Percentiles rank a stretch among this genome's conserved stretches.
Conservation (phyloP, 2,329 filamentous ascomycete species). For the Rhinocladiella similis region DNA sequence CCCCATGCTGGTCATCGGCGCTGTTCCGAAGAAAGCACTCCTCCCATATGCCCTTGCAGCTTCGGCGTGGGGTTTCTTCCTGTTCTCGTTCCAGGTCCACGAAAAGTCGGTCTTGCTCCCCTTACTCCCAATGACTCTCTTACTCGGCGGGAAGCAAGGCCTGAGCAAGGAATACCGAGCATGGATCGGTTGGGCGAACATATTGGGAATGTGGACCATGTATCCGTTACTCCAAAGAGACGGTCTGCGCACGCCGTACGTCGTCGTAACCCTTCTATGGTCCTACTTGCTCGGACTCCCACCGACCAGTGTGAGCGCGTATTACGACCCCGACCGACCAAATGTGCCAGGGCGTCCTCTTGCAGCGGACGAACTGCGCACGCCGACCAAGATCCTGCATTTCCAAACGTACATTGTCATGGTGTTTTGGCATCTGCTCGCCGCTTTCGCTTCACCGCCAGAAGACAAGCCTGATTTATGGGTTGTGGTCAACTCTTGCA, state of each 20-base stretch:
- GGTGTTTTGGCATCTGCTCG: constrained; percentile 76
- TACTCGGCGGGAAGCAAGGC: constrained; percentile 76
- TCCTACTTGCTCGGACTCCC: constrained; percentile 86
- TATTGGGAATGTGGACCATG: constrained; percentile 88
- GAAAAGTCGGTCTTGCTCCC: constrained; percentile 96
- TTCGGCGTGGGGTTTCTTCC: constrained; percentile 93
- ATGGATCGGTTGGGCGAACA: constrained; percentile 96
- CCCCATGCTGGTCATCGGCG: constrained; percentile 75
- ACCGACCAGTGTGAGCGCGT: constrained; percentile 52
- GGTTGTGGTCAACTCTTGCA: constrained; percentile 85
- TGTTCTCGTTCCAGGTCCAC: constrained; percentile 97
- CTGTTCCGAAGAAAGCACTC: constrained; percentile 73
- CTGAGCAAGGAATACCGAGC: constrained; percentile 73
- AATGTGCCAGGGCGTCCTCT: constrained; percentile 27
- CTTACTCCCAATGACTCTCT: constrained; percentile 86
- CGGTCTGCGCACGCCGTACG: constrained; percentile 79
- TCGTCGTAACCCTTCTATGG: constrained; percentile 83
- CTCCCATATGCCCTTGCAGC: constrained; percentile 78
- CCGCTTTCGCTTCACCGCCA: constrained; percentile 69
- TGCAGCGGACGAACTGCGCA: constrained; percentile 24
- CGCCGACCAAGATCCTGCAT: constrained; percentile 67
- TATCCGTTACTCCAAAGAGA: constrained; percentile 87
- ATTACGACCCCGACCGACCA: constrained; percentile 26
- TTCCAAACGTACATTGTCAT: constrained; percentile 74
- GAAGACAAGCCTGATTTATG: constrained; percentile 84